Evolutionary conservation across 352 stramenopile species (phyloP).

Genomic region (Pythium brachiatum): DNA sequence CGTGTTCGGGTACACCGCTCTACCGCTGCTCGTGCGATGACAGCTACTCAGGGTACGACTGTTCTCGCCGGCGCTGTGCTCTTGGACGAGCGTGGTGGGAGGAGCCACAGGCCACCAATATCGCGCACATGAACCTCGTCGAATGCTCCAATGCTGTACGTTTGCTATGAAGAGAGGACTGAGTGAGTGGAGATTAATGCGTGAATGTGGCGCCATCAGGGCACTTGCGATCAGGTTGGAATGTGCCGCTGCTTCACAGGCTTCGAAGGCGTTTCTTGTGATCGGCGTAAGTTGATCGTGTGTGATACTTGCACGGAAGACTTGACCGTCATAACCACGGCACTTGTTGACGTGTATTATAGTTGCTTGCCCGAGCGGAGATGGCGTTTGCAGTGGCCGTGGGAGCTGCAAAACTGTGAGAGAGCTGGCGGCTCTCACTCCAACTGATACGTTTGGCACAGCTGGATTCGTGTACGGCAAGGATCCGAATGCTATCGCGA

Average conservation of each 20-base stretch:
- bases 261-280: slow-evolving; percentile 70
- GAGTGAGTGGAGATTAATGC: not conserved
- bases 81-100: slow-evolving; percentile 66
- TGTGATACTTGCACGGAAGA: not conserved
- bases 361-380: slow-evolving; percentile 51
- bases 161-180: too few species aligned
- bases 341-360: not conserved
- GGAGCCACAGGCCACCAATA: slow-evolving; percentile 40
- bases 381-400: slow-evolving; percentile 40
- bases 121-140: slow-evolving; percentile 50
- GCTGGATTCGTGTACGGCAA: slow-evolving; percentile 66
- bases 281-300: slow-evolving; percentile 40
- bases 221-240: slow-evolving; percentile 51
- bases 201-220: slow-evolving; percentile 26
- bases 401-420: slow-evolving; percentile 44
- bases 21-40: slow-evolving; percentile 61
- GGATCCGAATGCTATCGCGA: slow-evolving; percentile 64
- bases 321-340: not conserved
- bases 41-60: slow-evolving; percentile 51
- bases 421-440: slow-evolving; percentile 54
- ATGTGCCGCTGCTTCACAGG: slow-evolving; percentile 53
- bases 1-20: slow-evolving; percentile 36
- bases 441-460: slow-evolving; percentile 32
- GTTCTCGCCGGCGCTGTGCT: slow-evolving; percentile 51
- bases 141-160: slow-evolving; percentile 70